Conservation (phyloP, 192 early-diverging fungal species). For the Entomortierella beljakovae region DNA sequence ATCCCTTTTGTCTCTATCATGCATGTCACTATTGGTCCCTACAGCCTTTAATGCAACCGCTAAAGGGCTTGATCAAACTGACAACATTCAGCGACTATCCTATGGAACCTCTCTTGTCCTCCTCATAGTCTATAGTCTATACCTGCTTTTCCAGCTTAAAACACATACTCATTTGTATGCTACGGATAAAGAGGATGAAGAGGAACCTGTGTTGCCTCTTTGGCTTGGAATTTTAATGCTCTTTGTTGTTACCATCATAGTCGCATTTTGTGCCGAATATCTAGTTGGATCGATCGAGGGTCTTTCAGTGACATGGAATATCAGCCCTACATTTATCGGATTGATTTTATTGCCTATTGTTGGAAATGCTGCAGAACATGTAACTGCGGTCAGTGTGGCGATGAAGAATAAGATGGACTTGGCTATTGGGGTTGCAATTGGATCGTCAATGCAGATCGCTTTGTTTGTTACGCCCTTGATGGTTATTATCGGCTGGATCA, state of each 20-base stretch:
- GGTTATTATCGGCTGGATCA: slow-evolving; percentile 88
- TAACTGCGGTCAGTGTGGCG: slow-evolving; percentile 83
- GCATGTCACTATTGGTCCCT: slow-evolving; percentile 76
- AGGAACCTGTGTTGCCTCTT: slow-evolving; percentile 69
- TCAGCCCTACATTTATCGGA: slow-evolving; percentile 89
- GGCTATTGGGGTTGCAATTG: slow-evolving; percentile 88
- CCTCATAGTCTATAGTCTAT: slow-evolving; percentile 73
- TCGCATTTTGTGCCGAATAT: slow-evolving; percentile 87
- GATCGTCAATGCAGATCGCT: slow-evolving; percentile 92
- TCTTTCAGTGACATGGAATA: slow-evolving; percentile 73
- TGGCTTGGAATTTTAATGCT: slow-evolving; percentile 53
- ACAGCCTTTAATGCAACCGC: slow-evolving; percentile 65
- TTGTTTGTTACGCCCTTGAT: slow-evolving; percentile 78
- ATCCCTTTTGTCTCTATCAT: slow-evolving; percentile 72
- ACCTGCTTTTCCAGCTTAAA: slow-evolving; percentile 79
- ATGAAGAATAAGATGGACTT: slow-evolving; percentile 94
- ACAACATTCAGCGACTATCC: slow-evolving; percentile 67
- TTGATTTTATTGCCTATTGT: slow-evolving; percentile 93
- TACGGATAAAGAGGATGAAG: slow-evolving; percentile 69
- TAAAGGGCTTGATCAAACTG: slow-evolving; percentile 51
- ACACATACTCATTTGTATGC: slow-evolving; percentile 73
- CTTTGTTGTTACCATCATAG: slow-evolving; percentile 71
- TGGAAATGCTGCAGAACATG: slow-evolving; percentile 91
- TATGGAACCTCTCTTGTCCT: slow-evolving; percentile 76
- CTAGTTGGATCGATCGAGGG: slow-evolving; percentile 87